Evolutionary conservation across 768 basidiomycete genomes (phyloP).

Genomic region (Tubosaeta brunneosetosa): DNA sequence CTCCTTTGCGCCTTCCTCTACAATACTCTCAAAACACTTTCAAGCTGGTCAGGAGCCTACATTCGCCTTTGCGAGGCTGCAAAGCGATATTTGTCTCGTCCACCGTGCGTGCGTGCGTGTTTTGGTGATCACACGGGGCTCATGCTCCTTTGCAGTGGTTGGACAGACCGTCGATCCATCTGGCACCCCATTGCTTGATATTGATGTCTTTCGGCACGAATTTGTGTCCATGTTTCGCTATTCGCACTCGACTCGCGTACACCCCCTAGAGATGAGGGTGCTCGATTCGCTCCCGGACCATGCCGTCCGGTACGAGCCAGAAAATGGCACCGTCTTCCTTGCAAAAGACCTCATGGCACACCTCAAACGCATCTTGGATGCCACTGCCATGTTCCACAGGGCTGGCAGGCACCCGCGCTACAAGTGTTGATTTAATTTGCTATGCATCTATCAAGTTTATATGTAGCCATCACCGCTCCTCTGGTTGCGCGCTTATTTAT

Average conservation of each 20-base stretch:
- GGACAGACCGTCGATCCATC: slow-evolving; percentile 17
- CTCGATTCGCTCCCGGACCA: slow-evolving; percentile 48
- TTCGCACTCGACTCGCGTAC: slow-evolving; percentile 41
- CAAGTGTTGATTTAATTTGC: background rate
- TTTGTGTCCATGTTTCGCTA: slow-evolving; percentile 63
- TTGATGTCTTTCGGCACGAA: slow-evolving; percentile 42
- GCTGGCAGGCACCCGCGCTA: slow-evolving; percentile 10
- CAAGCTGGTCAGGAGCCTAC: slow-evolving; percentile 17
- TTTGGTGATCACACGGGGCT: background rate
- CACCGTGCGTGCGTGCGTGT: slow-evolving; percentile 19
- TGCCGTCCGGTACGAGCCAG: slow-evolving; percentile 51
- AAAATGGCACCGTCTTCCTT: slow-evolving; percentile 55
- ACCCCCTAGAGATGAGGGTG: slow-evolving; percentile 39
- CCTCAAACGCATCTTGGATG: slow-evolving; percentile 27
- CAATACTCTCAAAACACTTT: slow-evolving; percentile 11
- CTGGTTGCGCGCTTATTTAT: slow-evolving; percentile 5
- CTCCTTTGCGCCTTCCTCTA: slow-evolving; percentile 22
- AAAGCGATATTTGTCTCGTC: slow-evolving; percentile 26
- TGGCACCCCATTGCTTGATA: slow-evolving; percentile 13
- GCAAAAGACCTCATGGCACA: slow-evolving; percentile 40
- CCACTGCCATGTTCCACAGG: slow-evolving; percentile 15
- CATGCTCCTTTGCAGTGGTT: slow-evolving; percentile 4
- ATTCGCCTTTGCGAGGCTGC: slow-evolving; percentile 35
- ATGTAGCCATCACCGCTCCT: background rate
- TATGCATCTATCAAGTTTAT: background rate